Evolutionary conservation across 2,329 filamentous ascomycete genomes (phyloP), one percentile per base, ranked within the genome.

Genomic region (Verticillium albo-atrum): DNA sequence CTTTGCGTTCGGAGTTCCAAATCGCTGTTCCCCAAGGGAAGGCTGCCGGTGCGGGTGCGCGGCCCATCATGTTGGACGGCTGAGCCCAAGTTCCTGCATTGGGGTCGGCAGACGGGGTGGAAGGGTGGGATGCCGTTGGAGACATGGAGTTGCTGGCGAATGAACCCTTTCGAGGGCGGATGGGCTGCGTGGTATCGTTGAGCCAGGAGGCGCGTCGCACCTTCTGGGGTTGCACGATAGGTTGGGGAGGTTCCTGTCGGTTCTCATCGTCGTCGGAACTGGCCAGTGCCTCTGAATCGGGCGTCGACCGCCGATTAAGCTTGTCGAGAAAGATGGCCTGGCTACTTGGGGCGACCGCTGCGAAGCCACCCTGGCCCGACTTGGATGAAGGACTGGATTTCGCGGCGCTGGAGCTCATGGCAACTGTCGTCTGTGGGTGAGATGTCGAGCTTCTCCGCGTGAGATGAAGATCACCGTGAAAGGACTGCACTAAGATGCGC

Each of bases 251-350:
- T 60, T 82, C 84, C 65, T 84, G 79, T 52, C 80, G 80, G 65
- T 84, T 81, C 70, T 80, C 83, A 74, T 99, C 95, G 72, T 98
- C 95, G 73, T 98, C 95, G 14, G 93, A 97, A 65, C 94, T 98
- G 57, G 90, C 92, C 61, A 98, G 79, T 56, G 91, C 94, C 72
- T 98, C 94, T 3, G 93, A 97, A 71, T 98, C 95, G 25, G 94
- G 94, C 1, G 94, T 97, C 7, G 92, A 92, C 67, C 93, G 86
- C 59, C 88, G 83, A 68, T 90, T 89, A 55, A 89, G 81, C 72
- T 92, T 95, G 56, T 94, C 91, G 34, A 91, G 80, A 54, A 91
- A 77, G 42, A 88, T 78, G 42, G 86, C 85, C 61, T 89, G 86
- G 67, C 80, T 89, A 66, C 75, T 85, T 25, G 84, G 78, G 58